These are phyloP conservation scores for Dendrostoma leiphaemia DNA, from an alignment of 2,329 filamentous ascomycete genomes.

Conservation along the genomic window DNA sequence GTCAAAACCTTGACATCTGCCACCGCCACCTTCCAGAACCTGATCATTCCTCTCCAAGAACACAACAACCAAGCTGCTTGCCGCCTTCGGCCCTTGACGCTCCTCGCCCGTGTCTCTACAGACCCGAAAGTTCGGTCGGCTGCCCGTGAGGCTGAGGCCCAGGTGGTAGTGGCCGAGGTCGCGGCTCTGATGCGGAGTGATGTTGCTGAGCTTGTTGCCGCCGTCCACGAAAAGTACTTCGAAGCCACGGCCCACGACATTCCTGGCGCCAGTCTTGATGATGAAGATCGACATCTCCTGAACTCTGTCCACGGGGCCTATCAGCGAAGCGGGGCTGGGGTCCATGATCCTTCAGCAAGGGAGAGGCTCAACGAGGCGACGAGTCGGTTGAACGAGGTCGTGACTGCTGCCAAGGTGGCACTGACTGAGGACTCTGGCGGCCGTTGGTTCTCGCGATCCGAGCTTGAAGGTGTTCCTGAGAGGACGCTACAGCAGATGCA, in stretches of 20 bases:
- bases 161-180: neutral
- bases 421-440: neutral
- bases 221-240: neutral
- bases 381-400: neutral
- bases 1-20: neutral
- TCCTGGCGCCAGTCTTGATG: neutral
- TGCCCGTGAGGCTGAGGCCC: neutral
- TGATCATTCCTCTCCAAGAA: neutral
- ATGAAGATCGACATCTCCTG: neutral
- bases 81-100: neutral
- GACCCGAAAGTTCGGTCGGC: neutral
- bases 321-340: neutral
- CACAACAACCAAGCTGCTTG: neutral
- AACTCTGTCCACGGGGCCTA: neutral
- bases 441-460: neutral
- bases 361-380: neutral
- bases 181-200: neutral
- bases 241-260: neutral
- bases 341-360: neutral
- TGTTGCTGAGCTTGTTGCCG: neutral
- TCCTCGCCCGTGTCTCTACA: neutral
- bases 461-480: neutral
- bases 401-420: neutral
- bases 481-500: neutral
- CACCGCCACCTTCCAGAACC: neutral